Evolutionary conservation across 768 basidiomycete species (phyloP).

Genomic region (Termitomyces sp.): DNA sequence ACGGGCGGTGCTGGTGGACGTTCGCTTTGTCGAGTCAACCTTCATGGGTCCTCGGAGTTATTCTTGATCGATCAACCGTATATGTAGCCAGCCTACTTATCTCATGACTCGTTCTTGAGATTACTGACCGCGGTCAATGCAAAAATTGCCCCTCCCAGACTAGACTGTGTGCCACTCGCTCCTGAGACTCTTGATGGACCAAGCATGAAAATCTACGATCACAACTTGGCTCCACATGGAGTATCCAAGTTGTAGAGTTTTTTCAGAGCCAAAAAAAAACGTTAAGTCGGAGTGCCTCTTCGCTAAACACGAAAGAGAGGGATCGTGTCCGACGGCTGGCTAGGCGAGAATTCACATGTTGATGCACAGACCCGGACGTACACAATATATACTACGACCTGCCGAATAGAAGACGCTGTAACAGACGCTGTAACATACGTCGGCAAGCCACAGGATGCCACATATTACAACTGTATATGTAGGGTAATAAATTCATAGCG

Average conservation of each 20-base stretch:
- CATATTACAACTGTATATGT: too few species aligned
- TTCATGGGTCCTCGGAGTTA: conserved; percentile 14
- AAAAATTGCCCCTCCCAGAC: too few species aligned
- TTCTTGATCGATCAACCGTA: conserved; percentile 9
- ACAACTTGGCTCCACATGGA: too few species aligned
- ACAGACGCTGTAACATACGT: neutral
- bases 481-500: neutral
- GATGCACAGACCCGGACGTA: neutral
- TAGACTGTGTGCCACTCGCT: neutral
- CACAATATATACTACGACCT: neutral
- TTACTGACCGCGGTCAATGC: too few species aligned
- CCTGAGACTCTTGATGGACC: neutral
- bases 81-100: neutral
- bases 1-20: conserved; percentile 19
- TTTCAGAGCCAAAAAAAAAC: too few species aligned
- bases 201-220: neutral
- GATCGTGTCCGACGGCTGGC: neutral
- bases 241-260: too few species aligned
- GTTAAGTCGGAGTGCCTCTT: neutral
- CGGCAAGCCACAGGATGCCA: too few species aligned
- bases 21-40: conserved; percentile 18
- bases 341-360: neutral
- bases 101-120: conserved; percentile 5
- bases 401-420: neutral
- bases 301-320: neutral